A percentile compares a stretch with the other conserved stretches of the same genome.
phyloP scores from a whole-genome alignment of 2,329 filamentous ascomycete species.

The Pseudocercospora cruenta region DNA sequence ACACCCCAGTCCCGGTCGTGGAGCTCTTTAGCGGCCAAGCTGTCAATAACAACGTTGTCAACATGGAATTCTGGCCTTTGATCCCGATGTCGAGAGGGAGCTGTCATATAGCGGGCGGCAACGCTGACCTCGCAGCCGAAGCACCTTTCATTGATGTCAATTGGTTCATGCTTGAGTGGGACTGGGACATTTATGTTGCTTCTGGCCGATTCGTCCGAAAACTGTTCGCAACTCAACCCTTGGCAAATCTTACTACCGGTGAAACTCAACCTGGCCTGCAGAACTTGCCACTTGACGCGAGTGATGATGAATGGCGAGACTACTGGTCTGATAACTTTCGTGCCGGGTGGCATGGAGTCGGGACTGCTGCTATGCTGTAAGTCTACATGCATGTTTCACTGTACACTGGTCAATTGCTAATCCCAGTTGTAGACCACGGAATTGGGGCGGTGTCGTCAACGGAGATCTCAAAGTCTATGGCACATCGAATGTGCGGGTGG shows the following conservation, averaged over 20 bases:
- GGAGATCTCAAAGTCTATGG: conserved; percentile 31
- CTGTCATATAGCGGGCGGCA: conserved; percentile 31
- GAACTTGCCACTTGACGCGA: conserved; percentile 19
- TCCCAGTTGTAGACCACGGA: conserved; percentile 6
- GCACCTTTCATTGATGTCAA: conserved; percentile 35
- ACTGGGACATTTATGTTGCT: conserved; percentile 32
- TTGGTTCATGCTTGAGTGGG: conserved; percentile 33
- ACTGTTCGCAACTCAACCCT: conserved; percentile 21
- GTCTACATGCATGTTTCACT: too few relatives aligned
- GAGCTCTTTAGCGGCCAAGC: conserved; percentile 20
- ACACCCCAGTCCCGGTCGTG: conserved; percentile 9
- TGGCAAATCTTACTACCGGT: conserved; percentile 34
- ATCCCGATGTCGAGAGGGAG: conserved; percentile 33
- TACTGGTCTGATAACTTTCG: conserved; percentile 20
- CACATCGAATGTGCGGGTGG: conserved; percentile 29
- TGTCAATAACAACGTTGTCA: conserved; percentile 8
- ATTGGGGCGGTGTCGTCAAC: conserved; percentile 32
- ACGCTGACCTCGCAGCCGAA: conserved; percentile 20
- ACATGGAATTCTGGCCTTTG: conserved; percentile 28
- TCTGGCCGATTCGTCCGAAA: conserved; percentile 31
- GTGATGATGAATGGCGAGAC: conserved; percentile 26
- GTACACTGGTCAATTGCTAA: too few relatives aligned
- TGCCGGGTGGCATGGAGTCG: conserved; percentile 27
- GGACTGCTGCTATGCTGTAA: conserved; percentile 33
- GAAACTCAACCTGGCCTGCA: conserved; percentile 34